Evolutionary conservation across 495 filamentous ascomycete genomes (phyloP).

Genomic region (Penicillium diatomitis): DNA sequence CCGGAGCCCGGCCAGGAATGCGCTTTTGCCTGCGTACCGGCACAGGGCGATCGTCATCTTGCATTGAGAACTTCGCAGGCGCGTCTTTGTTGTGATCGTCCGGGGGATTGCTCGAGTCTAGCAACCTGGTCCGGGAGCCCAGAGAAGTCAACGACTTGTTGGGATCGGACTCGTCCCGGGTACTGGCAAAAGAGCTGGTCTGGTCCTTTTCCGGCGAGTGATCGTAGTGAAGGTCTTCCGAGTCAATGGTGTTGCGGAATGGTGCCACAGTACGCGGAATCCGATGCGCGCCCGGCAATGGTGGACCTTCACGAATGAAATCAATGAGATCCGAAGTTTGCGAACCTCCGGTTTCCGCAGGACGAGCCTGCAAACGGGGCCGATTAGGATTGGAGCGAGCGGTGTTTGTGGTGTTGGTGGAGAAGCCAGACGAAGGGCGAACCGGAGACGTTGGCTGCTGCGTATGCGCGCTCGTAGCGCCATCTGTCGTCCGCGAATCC

Average conservation of each 20-base stretch:
- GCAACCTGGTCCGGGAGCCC: conserved; percentile 50
- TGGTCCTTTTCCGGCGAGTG: conserved; percentile 12
- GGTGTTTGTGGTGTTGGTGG: conserved; percentile 4
- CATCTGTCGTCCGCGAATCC: conserved; percentile 76
- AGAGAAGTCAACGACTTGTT: conserved; percentile 41
- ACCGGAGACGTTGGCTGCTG: conserved; percentile 10
- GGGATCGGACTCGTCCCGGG: conserved; percentile 31
- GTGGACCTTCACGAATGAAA: conserved; percentile 82
- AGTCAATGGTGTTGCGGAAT: conserved; percentile 77
- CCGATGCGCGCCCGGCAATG: conserved; percentile 46
- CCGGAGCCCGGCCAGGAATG: conserved; percentile 66
- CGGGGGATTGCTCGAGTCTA: conserved; percentile 30
- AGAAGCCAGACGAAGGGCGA: conserved; percentile 13
- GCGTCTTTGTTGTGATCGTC: conserved; percentile 12
- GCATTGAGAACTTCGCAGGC: conserved; percentile 3
- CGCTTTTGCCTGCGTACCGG: conserved; percentile 60
- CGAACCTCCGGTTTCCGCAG: conserved; percentile 51
- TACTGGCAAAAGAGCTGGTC: conserved; percentile 32
- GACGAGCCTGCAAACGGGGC: conserved; percentile 58
- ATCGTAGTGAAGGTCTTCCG: conserved; percentile 56
- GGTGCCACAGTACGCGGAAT: conserved; percentile 80
- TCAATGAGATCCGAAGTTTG: conserved; percentile 82
- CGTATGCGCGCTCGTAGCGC: conserved; percentile 35
- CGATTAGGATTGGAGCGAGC: conserved; percentile 14
- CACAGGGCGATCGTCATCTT: conserved; percentile 17